Percentiles rank a stretch among this genome's conserved stretches.
Evolutionary conservation across 345 rosid genomes (phyloP).

Genomic region (Eucalyptus polyanthemos): DNA sequence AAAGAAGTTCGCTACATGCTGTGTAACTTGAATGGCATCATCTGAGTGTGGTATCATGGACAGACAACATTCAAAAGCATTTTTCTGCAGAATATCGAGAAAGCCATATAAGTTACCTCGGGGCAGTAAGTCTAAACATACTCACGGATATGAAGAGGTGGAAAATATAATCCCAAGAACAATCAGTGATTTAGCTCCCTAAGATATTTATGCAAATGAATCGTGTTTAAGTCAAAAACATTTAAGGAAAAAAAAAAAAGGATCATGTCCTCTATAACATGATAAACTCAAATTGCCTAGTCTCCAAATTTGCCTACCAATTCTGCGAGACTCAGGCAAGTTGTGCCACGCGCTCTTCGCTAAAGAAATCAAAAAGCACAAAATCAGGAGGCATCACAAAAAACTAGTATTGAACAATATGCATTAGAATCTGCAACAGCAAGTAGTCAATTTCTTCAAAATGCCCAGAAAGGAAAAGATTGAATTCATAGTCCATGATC

Average conservation of each 20-base stretch:
- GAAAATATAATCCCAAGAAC: neutral
- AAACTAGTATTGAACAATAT: neutral
- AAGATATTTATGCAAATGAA: neutral
- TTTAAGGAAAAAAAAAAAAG: too few species aligned
- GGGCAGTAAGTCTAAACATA: neutral
- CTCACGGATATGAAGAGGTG: neutral
- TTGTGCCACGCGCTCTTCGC: too few species aligned
- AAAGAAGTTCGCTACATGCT: constrained; percentile 57
- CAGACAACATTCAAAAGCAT: constrained; percentile 90
- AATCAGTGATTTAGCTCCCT: neutral
- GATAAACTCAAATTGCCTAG: too few species aligned
- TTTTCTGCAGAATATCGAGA: constrained; percentile 48
- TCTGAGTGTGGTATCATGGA: constrained; percentile 78
- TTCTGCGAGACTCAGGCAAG: too few species aligned
- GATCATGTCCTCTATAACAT: too few species aligned
- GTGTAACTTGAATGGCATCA: constrained; percentile 85
- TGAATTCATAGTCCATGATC: too few species aligned
- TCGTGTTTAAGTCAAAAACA: neutral
- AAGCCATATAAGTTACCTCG: neutral
- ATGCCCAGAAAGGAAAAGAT: too few species aligned
- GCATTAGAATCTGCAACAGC: neutral
- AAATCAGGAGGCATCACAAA: too few species aligned
- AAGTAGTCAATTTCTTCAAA: neutral
- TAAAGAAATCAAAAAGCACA: too few species aligned
- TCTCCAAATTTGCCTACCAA: too few species aligned